Percentiles rank a stretch among this genome's conserved stretches.
Evolutionary conservation across 164 flowering plant genomes (phyloP).

Genomic region (Nymphaea thermarum): DNA sequence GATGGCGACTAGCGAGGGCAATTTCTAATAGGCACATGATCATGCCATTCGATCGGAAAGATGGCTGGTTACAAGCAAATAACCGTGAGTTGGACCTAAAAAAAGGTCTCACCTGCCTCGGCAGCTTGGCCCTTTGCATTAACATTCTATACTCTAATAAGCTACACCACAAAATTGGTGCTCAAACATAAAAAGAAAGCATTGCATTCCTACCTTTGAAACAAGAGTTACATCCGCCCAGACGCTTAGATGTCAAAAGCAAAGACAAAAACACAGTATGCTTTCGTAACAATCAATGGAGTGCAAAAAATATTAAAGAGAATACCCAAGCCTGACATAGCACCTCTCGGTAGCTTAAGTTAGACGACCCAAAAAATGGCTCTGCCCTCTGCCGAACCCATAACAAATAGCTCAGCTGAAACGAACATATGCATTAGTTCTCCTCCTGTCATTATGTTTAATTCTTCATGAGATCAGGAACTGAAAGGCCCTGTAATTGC

Average conservation of each 20-base stretch:
- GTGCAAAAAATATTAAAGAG: too few relatives aligned
- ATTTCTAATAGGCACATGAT: too few relatives aligned
- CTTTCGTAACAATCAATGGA: too few relatives aligned
- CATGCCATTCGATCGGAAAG: too few relatives aligned
- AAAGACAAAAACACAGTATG: background rate
- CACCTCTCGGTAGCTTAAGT: background rate
- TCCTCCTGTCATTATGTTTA: background rate
- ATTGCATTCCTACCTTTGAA: background rate
- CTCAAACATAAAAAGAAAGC: background rate
- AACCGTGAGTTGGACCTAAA: too few relatives aligned
- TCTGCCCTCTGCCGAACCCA: background rate
- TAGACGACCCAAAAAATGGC: background rate
- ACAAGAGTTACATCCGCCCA: background rate
- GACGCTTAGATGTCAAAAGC: background rate
- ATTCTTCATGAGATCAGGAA: conserved; percentile 24
- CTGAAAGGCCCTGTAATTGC: conserved; percentile 58
- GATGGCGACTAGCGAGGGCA: too few relatives aligned
- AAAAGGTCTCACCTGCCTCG: too few relatives aligned
- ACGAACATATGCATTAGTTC: background rate
- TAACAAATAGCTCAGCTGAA: background rate
- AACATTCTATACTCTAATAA: too few relatives aligned
- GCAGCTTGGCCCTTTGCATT: too few relatives aligned
- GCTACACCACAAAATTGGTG: too few relatives aligned
- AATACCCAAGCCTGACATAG: background rate
- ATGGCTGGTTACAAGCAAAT: too few relatives aligned